Evolutionary conservation across 805 yeast species (phyloP).

Genomic region (Ascoidea rubescens): DNA sequence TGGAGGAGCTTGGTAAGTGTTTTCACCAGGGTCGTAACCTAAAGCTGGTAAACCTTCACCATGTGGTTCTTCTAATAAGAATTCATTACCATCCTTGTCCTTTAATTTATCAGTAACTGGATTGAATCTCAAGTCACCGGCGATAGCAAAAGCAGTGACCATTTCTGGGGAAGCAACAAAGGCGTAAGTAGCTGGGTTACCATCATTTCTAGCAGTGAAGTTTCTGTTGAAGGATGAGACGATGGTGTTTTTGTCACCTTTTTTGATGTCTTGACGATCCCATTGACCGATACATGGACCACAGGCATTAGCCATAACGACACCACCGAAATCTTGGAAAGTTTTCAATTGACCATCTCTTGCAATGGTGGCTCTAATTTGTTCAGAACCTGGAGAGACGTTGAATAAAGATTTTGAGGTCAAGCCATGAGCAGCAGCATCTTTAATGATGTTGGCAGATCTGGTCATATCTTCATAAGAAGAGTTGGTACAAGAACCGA

Average conservation of each 20-base stretch:
- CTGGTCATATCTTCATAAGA: constrained; percentile 98
- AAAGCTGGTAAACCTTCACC: constrained; percentile 83
- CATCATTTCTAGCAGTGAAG: constrained; percentile 95
- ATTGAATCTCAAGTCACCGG: constrained; percentile 94
- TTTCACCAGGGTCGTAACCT: constrained; percentile 88
- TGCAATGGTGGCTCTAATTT: constrained; percentile 94
- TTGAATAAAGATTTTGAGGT: constrained; percentile 86
- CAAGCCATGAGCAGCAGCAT: constrained; percentile 84
- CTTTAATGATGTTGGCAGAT: constrained; percentile 82
- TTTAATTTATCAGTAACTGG: constrained; percentile 83
- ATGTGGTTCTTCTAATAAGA: constrained; percentile 73
- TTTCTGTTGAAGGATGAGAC: constrained; percentile 97
- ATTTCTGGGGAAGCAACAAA: constrained; percentile 96
- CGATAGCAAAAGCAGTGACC: constrained; percentile 87
- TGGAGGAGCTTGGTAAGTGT: constrained; percentile 97
- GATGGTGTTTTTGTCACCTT: constrained; percentile 92
- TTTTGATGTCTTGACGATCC: constrained; percentile 89
- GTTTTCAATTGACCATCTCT: constrained; percentile 88
- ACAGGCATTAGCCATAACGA: constrained; percentile 94
- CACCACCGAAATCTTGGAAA: constrained; percentile 85
- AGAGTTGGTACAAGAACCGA: constrained; percentile 98
- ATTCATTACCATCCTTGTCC: constrained; percentile 82
- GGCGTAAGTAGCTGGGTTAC: constrained; percentile 95
- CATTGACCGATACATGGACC: constrained; percentile 99
- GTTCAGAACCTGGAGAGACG: constrained; percentile 97